A percentile compares a stretch with the other conserved stretches of the same genome.
phyloP scores from a whole-genome alignment of 805 yeast genomes.

The Brettanomyces nanus region DNA sequence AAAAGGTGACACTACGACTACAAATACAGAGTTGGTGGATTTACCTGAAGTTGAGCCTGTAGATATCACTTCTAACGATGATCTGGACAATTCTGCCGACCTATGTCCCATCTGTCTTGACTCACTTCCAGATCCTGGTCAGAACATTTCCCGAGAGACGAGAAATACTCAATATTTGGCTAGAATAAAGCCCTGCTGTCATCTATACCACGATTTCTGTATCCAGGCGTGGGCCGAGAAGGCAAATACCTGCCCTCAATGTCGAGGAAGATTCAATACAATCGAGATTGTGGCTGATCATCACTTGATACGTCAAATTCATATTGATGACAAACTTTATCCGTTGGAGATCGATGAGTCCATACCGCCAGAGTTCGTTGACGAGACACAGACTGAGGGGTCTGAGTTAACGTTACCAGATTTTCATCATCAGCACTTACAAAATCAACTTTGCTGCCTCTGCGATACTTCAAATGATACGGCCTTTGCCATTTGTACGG shows the following conservation, averaged over 20 bases:
- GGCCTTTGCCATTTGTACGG: conserved; percentile 22
- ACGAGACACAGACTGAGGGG: conserved; percentile 2
- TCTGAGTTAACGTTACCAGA: conserved; percentile 5
- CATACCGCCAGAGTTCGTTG: conserved; percentile 6
- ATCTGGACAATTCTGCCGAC: not conserved
- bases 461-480: conserved; percentile 23
- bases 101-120: conserved; percentile 28
- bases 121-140: conserved; percentile 12
- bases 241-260: conserved; percentile 30
- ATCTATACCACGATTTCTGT: conserved; percentile 28
- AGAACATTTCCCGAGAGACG: conserved; percentile 12
- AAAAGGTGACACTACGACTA: too few relatives aligned
- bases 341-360: conserved; percentile 18
- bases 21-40: too few relatives aligned
- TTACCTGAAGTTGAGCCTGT: too few relatives aligned
- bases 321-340: conserved; percentile 17
- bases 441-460: conserved; percentile 22
- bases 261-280: conserved; percentile 19
- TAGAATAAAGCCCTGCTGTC: conserved; percentile 26
- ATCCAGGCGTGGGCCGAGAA: conserved; percentile 28
- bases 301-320: conserved; percentile 11
- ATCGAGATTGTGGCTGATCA: conserved; percentile 15
- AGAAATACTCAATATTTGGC: conserved; percentile 20
- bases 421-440: conserved; percentile 16
- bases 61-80: too few relatives aligned